Evolutionary conservation across 148 eudicot species (phyloP), one percentile per base, ranked within the genome.

Genomic region (Agrostemma githago): DNA sequence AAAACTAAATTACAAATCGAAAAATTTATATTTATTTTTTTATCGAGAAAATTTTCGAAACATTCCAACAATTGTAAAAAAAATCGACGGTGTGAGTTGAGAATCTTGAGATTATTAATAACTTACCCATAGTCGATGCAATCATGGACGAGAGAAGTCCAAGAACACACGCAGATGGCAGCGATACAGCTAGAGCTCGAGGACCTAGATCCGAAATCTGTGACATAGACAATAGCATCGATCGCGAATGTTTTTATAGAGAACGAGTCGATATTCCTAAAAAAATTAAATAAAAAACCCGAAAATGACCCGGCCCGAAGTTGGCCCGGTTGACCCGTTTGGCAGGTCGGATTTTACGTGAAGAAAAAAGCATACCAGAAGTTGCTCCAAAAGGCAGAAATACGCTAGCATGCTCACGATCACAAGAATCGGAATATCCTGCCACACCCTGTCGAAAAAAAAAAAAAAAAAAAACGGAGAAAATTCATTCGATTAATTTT

Each of bases 331-430:
- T 1, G 34, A 1, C 34, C 34, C 34, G 34, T 26, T 26, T 26
- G 34, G 34, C 34, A 26, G 1, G 34, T 26, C 34, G 34, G 34
- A 26, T 26, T 26, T 26, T 26, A 26, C 34, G 34, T 26, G 34
- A 26, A 26, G 34, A 26, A 26, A 26, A 26, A 26, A 26, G 34
- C 34, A 38, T 77, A 80, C 83, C 83, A 80, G 43, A 68, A 80
- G 80, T 68, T 80, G 77, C 62, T 80, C 83, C 66, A 80, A 41
- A 68, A 80, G 77, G 77, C 83, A 80, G 59, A 80, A 80, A 58
- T 80, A 80, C 43, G 83, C 83, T n/a, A 80, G 77, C 83, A 80
- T 80, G 74, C 83, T 80, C 65, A 80, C 71, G n/a, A 80, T 66
- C 48, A 80, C 77, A 53, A 80, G 83, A 43, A 80, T 65, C 3